phyloP scores from a whole-genome alignment of 1,139 yeast species.

The Chernovozyma aurita region DNA sequence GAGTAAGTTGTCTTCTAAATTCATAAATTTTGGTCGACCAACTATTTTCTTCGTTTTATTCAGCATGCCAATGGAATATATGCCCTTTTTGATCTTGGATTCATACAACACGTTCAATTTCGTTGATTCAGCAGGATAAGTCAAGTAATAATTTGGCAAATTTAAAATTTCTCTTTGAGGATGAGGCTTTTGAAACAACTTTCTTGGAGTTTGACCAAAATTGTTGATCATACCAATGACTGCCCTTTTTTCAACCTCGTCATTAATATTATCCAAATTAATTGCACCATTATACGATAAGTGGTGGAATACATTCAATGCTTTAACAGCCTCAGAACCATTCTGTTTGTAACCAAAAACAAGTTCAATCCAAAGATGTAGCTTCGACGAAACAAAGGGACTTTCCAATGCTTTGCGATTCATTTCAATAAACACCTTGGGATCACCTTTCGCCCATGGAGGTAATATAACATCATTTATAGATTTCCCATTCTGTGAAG shows the following conservation, averaged over 20 bases:
- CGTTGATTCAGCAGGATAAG: constrained; percentile 12
- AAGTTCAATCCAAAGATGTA: constrained; percentile 81
- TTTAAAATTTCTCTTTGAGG: constrained; percentile 42
- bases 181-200: constrained; percentile 64
- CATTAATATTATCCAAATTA: constrained; percentile 65
- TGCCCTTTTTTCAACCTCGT: constrained; percentile 69
- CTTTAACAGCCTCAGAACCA: constrained; percentile 60
- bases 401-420: constrained; percentile 82
- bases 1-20: constrained; percentile 35
- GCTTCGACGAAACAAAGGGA: constrained; percentile 66
- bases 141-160: constrained; percentile 31
- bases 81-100: constrained; percentile 29
- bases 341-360: constrained; percentile 76
- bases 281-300: constrained; percentile 81
- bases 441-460: constrained; percentile 77
- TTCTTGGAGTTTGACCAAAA: constrained; percentile 85
- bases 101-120: constrained; percentile 22
- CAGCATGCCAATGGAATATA: constrained; percentile 37
- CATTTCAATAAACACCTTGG: constrained; percentile 63
- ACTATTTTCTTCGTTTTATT: constrained; percentile 28
- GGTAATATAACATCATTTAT: constrained; percentile 67
- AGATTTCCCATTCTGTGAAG: constrained; percentile 54
- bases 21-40: constrained; percentile 37
- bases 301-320: constrained; percentile 75
- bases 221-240: constrained; percentile 80